Percentiles rank a stretch among this genome's conserved stretches.
Conservation (phyloP, 306 rosid genomes). For the Pueraria montana region DNA sequence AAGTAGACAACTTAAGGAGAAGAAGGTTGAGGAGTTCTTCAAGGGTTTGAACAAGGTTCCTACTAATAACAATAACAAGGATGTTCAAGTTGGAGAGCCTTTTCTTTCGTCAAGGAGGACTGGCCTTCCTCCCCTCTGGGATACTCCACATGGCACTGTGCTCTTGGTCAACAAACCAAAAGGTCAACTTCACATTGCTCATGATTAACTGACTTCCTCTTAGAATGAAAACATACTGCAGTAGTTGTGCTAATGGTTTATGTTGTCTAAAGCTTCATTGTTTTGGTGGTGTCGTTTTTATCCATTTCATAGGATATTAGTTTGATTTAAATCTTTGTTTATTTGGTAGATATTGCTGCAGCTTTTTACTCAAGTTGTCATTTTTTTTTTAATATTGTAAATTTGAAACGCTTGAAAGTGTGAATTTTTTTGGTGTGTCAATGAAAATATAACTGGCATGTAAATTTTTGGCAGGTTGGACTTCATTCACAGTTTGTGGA, state of each 20-base stretch:
- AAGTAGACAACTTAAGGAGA: constrained; percentile 59
- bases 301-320: background rate
- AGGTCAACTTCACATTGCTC: constrained; percentile 58
- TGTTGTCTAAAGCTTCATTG: constrained; percentile 11
- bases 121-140: constrained; percentile 87
- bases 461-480: constrained; percentile 79
- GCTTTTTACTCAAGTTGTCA: constrained; percentile 24
- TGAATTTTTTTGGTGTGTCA: background rate
- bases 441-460: constrained; percentile 21
- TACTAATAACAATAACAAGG: constrained; percentile 37
- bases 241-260: background rate
- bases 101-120: constrained; percentile 76
- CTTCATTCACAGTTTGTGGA: constrained; percentile 97
- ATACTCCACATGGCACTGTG: constrained; percentile 80
- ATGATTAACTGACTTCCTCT: background rate
- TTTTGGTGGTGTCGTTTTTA: background rate
- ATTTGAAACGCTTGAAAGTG: constrained; percentile 13
- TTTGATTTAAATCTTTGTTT: constrained; percentile 22
- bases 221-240: constrained; percentile 19
- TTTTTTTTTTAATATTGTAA: constrained; percentile 8
- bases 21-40: constrained; percentile 90
- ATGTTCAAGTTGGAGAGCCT: constrained; percentile 65
- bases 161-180: constrained; percentile 92
- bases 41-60: constrained; percentile 84
- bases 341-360: constrained; percentile 16